A percentile compares a stretch with the other conserved stretches of the same genome.
These are phyloP conservation scores for Penicillium sp. DNA, from an alignment of 2,329 filamentous ascomycete genomes.

Conservation along the genomic window DNA sequence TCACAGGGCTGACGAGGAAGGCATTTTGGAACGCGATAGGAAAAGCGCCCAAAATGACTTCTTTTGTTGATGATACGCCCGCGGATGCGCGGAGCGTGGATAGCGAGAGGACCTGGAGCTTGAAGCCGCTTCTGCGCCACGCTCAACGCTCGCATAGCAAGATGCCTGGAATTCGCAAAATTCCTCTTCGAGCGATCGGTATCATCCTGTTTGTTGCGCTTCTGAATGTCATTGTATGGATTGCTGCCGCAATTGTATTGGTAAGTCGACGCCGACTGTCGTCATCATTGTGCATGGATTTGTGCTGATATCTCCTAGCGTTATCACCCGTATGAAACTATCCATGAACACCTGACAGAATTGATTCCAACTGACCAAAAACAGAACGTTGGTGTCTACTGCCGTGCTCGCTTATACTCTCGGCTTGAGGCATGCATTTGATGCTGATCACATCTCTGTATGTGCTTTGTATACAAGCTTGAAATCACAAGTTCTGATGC, in stretches of 20 bases:
- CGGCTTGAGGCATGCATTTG: slow-evolving; percentile 89
- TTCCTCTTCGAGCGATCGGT: slow-evolving; percentile 57
- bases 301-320: slow-evolving; percentile 25
- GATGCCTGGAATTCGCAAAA: slow-evolving; percentile 54
- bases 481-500: neutral
- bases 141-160: slow-evolving; percentile 50
- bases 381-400: slow-evolving; percentile 66
- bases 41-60: neutral
- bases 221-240: slow-evolving; percentile 59
- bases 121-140: slow-evolving; percentile 33
- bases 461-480: neutral
- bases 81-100: slow-evolving; percentile 9
- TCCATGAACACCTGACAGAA: neutral
- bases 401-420: slow-evolving; percentile 84
- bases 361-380: neutral
- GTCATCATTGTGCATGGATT: neutral
- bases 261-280: slow-evolving; percentile 34
- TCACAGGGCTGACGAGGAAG: neutral
- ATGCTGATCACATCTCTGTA: slow-evolving; percentile 84
- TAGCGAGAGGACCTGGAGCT: slow-evolving; percentile 28
- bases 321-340: slow-evolving; percentile 37
- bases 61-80: neutral
- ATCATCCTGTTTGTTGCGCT: slow-evolving; percentile 55
- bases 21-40: neutral
- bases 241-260: slow-evolving; percentile 56